A percentile compares a stretch with the other conserved stretches of the same genome.
phyloP scores from a whole-genome alignment of 306 rosid species.

The Biancaea sappan region DNA sequence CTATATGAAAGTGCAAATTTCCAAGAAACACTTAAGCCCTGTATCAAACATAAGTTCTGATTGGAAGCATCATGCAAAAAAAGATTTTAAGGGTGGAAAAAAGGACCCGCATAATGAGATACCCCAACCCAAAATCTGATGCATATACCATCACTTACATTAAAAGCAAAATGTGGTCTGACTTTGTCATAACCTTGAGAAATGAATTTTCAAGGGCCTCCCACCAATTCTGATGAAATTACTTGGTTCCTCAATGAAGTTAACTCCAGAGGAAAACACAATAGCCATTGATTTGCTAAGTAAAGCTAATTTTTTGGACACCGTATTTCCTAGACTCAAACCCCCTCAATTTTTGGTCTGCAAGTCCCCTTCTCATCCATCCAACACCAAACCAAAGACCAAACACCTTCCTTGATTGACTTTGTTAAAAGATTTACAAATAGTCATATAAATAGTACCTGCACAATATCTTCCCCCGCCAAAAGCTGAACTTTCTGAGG shows the following conservation, averaged over 20 bases:
- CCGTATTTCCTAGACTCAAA: not conserved
- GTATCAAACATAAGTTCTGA: not conserved
- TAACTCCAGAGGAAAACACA: not conserved
- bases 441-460: slow-evolving; percentile 52
- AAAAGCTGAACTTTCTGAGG: slow-evolving; percentile 95
- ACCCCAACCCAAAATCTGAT: not conserved
- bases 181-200: not conserved
- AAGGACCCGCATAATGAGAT: not conserved
- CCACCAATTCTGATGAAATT: not conserved
- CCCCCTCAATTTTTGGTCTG: not conserved
- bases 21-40: not conserved
- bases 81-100: not conserved
- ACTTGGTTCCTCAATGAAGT: not conserved
- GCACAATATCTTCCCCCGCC: slow-evolving; percentile 87
- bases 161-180: not conserved
- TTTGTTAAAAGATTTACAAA: not conserved
- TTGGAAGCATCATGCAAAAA: not conserved
- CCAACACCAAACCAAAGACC: not conserved
- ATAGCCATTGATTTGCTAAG: not conserved
- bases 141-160: not conserved
- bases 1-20: not conserved
- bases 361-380: not conserved
- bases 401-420: not conserved
- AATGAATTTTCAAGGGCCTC: not conserved
- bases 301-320: not conserved